Base-by-base conservation (phyloP, 176 grass and related monocot genomes). In the Lolium multiflorum region DNA sequence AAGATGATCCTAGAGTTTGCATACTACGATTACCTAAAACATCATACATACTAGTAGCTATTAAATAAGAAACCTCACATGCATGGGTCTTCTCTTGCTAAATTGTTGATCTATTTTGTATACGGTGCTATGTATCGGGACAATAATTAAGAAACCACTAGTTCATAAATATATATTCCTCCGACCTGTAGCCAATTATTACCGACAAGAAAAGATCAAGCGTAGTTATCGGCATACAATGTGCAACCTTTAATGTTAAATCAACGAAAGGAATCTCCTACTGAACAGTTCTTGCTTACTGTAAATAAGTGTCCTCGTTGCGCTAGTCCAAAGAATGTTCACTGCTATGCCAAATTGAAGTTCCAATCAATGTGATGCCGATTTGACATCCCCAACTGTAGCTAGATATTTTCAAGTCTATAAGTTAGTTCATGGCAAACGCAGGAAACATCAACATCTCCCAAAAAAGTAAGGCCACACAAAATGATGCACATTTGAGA, bases 31-130 rank as follows among this genome's bases (percentile, higher is more conserved):
- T 87, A 58, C 83, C 75, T 77, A 82, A 43, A 82, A 71, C 77
- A 26, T 82, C 60, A 16, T 81, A 82, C 15, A 71, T 28, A 52
- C 51, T 80, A 71, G 81, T 9, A 63, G 63, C 52, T 31, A 26
- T 81, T 20, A 61, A 52, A 76, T 81, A 84, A 88, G 60, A 88
- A 56, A 46, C 50, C 44, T 91, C 85, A 81, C 81, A 91, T 87
- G 81, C 38, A 80, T n/a, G 52, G 84, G 73, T 84, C 61, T 85
- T 91, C 77, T 84, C 62, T 71, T 63, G 81, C 51, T 62, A 47
- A 82, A 77, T 22, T 39, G 71, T 63, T 64, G 37, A 54, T 72
- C 21, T 49, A 77, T 81, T 81, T 88, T 84, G 41, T 71, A 77
- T 47, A 70, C 50, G 31, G 3, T 12, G 50, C 81, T 84, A 76